Base-by-base conservation (phyloP, 78 protist genomes). In the Dictyostelium capitatum region DNA sequence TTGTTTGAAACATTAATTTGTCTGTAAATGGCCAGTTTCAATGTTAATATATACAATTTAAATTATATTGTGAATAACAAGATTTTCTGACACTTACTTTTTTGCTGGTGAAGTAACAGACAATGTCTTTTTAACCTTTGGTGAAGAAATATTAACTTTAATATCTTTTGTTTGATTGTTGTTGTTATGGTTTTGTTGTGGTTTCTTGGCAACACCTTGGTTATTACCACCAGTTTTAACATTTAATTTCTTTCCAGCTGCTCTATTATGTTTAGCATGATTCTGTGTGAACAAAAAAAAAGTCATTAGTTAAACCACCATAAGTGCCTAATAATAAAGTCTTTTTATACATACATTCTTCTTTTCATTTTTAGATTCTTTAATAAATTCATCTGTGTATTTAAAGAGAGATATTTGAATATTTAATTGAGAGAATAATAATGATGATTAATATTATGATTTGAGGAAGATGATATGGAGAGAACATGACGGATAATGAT, bases 321-420 rank as follows among this genome's bases (percentile, higher is more conserved):
- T 37, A 37, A 37, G n/a, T n/a, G n/a, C n/a, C n/a, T n/a, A n/a
- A 37, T 37, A 37, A 37, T 2, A 37, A 37, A 2, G 43, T 37
- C 6, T 64, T 25, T 14, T 25, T 73, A 9, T 15, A 73, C 79
- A 43, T 73, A 47, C 56, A 30, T 46, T 73, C n/a, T 32, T 73
- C n/a, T 47, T 73, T n/a, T 73, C 75, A 4, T 73, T 73, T 47
- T 73, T 73, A 17, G n/a, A 43, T 73, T 73, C 79, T 73, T 73
- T 46, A n/a, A 73, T 73, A 46, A 73, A 46, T 73, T 73, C 57
- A 73, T 73, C 79, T 73, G 46, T 73, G 20, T 20, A n/a, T 46
- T 14, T 43, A 1, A 43, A 15, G 57, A 7, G 6, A 3, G 6
- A n/a, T n/a, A 73, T 73, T 23, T 7, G 20, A 30, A 28, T 73